These are phyloP conservation scores for Hypomontagnella submonticulosa DNA, from an alignment of 495 filamentous ascomycete genomes.

Conservation along the genomic window DNA sequence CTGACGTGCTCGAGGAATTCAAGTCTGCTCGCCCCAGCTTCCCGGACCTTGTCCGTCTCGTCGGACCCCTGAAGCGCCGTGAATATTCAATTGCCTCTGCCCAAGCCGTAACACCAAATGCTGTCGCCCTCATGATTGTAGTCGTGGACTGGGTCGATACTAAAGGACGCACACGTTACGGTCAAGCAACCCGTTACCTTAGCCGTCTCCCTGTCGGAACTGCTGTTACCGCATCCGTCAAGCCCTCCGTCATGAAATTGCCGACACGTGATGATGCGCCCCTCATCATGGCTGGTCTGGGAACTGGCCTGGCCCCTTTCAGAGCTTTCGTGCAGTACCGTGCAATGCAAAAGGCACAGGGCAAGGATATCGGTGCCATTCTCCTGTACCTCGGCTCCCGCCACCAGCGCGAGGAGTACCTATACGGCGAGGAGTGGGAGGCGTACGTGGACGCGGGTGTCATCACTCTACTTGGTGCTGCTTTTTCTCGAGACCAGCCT, in stretches of 20 bases:
- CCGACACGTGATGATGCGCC: conserved; percentile 85
- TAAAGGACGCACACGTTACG: conserved; percentile 87
- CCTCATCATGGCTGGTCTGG: conserved; percentile 99
- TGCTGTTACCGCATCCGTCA: conserved; percentile 88
- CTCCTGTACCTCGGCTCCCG: conserved; percentile 96
- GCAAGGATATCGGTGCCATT: conserved; percentile 92
- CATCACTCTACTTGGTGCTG: conserved; percentile 91
- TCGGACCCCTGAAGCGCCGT: conserved; percentile 90
- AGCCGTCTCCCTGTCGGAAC: conserved; percentile 76
- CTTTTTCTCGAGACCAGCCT: conserved; percentile 95
- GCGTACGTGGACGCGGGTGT: conserved; percentile 95
- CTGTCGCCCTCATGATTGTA: conserved; percentile 94
- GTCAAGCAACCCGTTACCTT: conserved; percentile 91
- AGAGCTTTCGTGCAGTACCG: conserved; percentile 98
- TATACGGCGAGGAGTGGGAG: conserved; percentile 99
- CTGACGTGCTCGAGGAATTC: conserved; percentile 89
- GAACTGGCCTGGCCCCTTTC: conserved; percentile 97
- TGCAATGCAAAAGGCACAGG: conserved; percentile 94
- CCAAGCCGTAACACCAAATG: conserved; percentile 87
- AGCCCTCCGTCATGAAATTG: conserved; percentile 97
- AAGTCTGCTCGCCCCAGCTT: conserved; percentile 88
- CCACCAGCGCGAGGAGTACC: conserved; percentile 97
- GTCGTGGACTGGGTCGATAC: conserved; percentile 95
- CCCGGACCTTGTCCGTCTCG: conserved; percentile 89
- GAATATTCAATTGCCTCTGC: conserved; percentile 98